Evolutionary conservation across 2,329 filamentous ascomycete genomes (phyloP).

Genomic region (Phialemoniopsis sp.): DNA sequence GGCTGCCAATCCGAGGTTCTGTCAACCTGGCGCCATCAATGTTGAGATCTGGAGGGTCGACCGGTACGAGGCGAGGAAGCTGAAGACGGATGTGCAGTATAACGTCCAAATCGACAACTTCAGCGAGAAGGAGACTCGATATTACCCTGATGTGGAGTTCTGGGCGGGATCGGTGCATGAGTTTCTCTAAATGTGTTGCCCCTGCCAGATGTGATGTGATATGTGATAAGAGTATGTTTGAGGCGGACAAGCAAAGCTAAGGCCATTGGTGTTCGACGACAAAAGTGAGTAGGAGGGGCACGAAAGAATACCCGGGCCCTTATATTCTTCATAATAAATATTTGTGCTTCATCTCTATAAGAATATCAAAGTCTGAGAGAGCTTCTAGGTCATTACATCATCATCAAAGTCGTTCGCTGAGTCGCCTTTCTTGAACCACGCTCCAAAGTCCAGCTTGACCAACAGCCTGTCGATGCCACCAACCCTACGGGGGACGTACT

Average conservation of each 20-base stretch:
- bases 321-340: too few species aligned
- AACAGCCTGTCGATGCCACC: conserved; percentile 79
- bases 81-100: too few species aligned
- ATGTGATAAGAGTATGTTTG: too few species aligned
- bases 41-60: conserved; percentile 3
- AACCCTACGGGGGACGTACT: conserved; percentile 67
- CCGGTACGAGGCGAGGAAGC: background rate
- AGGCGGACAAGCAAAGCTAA: too few species aligned
- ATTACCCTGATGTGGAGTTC: background rate
- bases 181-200: background rate
- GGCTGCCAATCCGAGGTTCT: background rate
- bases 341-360: too few species aligned
- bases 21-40: background rate
- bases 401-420: conserved; percentile 7
- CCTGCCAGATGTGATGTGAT: too few species aligned
- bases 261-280: too few species aligned
- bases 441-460: conserved; percentile 82
- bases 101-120: too few species aligned
- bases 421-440: conserved; percentile 42
- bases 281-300: too few species aligned
- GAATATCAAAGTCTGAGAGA: too few species aligned
- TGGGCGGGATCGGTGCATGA: conserved; percentile 1
- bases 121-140: background rate
- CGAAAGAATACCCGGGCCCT: too few species aligned
- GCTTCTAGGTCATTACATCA: too few species aligned